A percentile compares a stretch with the other conserved stretches of the same genome.
These are phyloP conservation scores for Candida vartiovaarae DNA, from an alignment of 805 yeast genomes.

Conservation along the genomic window DNA sequence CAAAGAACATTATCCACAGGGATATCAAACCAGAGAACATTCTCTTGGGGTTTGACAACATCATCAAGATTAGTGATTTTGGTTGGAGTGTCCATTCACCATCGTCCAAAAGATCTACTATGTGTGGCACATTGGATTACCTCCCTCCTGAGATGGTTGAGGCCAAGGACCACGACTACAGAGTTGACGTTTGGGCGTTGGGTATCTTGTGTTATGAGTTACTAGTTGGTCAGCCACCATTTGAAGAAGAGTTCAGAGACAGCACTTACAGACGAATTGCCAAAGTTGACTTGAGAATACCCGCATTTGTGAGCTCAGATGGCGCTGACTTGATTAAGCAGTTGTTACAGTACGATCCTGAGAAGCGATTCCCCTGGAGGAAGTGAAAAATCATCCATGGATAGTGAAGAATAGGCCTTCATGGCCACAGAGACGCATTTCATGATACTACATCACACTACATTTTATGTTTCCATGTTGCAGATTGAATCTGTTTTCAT, in stretches of 20 bases:
- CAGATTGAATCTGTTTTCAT: slow-evolving; percentile 23
- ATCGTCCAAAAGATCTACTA: slow-evolving; percentile 56
- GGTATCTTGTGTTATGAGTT: slow-evolving; percentile 85
- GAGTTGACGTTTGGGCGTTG: slow-evolving; percentile 88
- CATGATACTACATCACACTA: not conserved
- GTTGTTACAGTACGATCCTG: slow-evolving; percentile 64
- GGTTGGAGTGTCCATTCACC: slow-evolving; percentile 87
- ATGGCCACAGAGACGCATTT: slow-evolving; percentile 40
- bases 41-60: slow-evolving; percentile 66
- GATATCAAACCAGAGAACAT: slow-evolving; percentile 95
- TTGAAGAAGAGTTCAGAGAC: slow-evolving; percentile 73
- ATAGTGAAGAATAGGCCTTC: slow-evolving; percentile 51
- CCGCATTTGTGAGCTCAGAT: slow-evolving; percentile 58
- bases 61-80: slow-evolving; percentile 82
- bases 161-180: slow-evolving; percentile 66
- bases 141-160: slow-evolving; percentile 94
- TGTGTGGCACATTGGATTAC: slow-evolving; percentile 94
- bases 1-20: slow-evolving; percentile 77
- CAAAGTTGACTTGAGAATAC: slow-evolving; percentile 68
- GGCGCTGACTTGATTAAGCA: slow-evolving; percentile 68
- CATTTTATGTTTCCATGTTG: not conserved
- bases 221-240: slow-evolving; percentile 85
- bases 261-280: slow-evolving; percentile 77
- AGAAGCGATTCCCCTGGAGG: slow-evolving; percentile 51
- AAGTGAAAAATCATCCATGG: slow-evolving; percentile 80